Base-by-base conservation (phyloP, 208 protist species). In the Blechomonas ayalai region DNA sequence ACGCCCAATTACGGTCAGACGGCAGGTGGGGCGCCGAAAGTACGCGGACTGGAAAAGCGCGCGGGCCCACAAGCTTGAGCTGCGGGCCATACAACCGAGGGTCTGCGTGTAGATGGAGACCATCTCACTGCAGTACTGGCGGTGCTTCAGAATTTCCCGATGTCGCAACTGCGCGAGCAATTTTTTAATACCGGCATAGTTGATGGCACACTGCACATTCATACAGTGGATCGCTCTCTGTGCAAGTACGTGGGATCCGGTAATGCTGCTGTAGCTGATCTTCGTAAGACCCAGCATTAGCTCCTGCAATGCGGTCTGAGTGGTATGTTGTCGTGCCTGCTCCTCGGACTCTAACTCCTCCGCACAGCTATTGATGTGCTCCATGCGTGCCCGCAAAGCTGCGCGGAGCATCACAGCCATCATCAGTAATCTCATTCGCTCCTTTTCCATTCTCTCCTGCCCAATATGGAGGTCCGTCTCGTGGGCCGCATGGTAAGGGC, bases 161-260 rank as follows among this genome's bases (percentile, higher is more conserved):
- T 66, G 72, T 9, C 59, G 53, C 20, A 93, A 59, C 49, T 77
- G 77, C 4, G 71, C 44, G 15, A 83, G 49, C 15, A 93, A 56
- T 1, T 58, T 71, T 26, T 69, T 63, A 29, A 63, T 66, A n/a
- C 44, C 53, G 8, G 71, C 41, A 34, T 84, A 59, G 52, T 82
- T 90, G 34, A 51, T 42, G 8, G 66, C 70, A 13, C 85, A 45
- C 45, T 82, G 55, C 26, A 77, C 69, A 49, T 93, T 93, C 5
- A 68, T 67, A 33, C 55, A 51, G 41, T 86, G 81, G 28, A 93
- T 74, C 26, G 73, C 70, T 15, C 78, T 77, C 68, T 93, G 85
- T 18, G 76, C 80, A 10, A 93, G 40, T 13, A 83, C 78, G 50
- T 90, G 85, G 12, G 81, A 82, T 20, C 56, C 74, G 31, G 59